These are phyloP conservation scores for Saccharum hybrid DNA, from an alignment of 202 grass and related monocot species.

Conservation along the genomic window DNA sequence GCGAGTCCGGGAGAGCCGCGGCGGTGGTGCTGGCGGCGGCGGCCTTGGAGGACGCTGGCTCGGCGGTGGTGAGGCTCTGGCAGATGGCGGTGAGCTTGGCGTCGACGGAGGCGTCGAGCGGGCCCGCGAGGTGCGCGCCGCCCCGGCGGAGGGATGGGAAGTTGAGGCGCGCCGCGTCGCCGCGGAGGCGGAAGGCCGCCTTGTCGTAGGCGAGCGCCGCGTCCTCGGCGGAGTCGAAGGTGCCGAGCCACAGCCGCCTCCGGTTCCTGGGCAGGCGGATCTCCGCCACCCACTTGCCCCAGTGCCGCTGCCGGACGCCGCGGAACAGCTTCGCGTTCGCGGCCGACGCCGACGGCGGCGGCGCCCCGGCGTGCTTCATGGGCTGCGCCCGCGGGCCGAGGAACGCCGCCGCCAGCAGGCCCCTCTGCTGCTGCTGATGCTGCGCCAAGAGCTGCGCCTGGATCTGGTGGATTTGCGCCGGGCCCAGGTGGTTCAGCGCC, in stretches of 20 bases:
- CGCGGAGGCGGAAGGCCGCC: constrained; percentile 89
- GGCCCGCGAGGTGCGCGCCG: constrained; percentile 66
- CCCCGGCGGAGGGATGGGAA: constrained; percentile 77
- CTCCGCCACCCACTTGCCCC: constrained; percentile 99
- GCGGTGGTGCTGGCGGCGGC: too few relatives aligned
- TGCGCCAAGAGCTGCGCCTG: constrained; percentile 68
- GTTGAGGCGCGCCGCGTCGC: constrained; percentile 86
- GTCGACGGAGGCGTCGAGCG: constrained; percentile 73
- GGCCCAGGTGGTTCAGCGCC: constrained; percentile 65
- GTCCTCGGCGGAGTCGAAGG: constrained; percentile 94
- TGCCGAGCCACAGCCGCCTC: constrained; percentile 94
- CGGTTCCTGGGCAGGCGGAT: constrained; percentile 94
- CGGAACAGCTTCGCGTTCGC: constrained; percentile 65
- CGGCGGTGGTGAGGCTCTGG: constrained; percentile 39
- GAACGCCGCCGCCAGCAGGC: constrained; percentile 20
- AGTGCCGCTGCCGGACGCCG: constrained; percentile 96
- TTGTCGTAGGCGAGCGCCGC: constrained; percentile 95
- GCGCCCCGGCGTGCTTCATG: constrained; percentile 74
- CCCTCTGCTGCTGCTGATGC: constrained; percentile 59
- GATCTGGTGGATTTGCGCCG: constrained; percentile 73
- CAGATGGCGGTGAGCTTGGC: constrained; percentile 91
- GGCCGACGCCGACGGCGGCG: neutral
- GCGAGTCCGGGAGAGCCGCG: constrained; percentile 39
- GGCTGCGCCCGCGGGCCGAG: constrained; percentile 71
- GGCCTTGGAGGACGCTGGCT: constrained; percentile 17